Evolutionary conservation across 805 yeast genomes (phyloP), one percentile per base, ranked within the genome.

Genomic region (Suhomyces canberraensis): DNA sequence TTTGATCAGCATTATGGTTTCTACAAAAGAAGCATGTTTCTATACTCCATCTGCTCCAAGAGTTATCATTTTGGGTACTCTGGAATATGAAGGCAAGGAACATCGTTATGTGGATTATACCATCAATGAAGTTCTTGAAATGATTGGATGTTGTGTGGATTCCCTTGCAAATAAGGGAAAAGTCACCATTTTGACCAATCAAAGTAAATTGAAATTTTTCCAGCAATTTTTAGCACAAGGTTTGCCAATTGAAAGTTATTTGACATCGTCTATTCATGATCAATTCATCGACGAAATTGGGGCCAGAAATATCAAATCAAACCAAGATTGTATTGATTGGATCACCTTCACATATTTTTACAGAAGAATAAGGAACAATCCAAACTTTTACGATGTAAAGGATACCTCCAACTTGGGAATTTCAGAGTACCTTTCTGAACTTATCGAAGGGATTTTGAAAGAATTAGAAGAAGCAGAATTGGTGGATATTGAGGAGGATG

Each of bases 321-420:
- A 84, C 52, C 96, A 90, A 50, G 93, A 84, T 47, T 86, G 95
- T 49, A 76, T 93, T 41, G 96, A 91, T 51, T 88, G 95, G 95
- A 52, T 93, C 22, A 84, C 96, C 0, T 86, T 76, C 54, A 75
- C 95, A 0, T 84, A 80, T 48, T 84, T 90, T 51, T 93, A 87
- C 60, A 70, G 95, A 45, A 69, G 98, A 34, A 56, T 93, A 15
- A 83, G 79, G 38, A 71, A 76, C 24, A 93, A 93, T 56, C 97
- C 98, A 3, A 79, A 93, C 40, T 93, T 75, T 54, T 93, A 93
- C 53, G 96, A 89, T n/a, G 74, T 87, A 6, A 67, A 66, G 27
- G 85, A 81, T 42, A 66, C 72, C 3, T 64, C 84, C 1, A 78
- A 78, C 29, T 59, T 73, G 20, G 95, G 95, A 0, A 57, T 91